Conservation (phyloP, 345 rosid species). For the Heritiera littoralis region DNA sequence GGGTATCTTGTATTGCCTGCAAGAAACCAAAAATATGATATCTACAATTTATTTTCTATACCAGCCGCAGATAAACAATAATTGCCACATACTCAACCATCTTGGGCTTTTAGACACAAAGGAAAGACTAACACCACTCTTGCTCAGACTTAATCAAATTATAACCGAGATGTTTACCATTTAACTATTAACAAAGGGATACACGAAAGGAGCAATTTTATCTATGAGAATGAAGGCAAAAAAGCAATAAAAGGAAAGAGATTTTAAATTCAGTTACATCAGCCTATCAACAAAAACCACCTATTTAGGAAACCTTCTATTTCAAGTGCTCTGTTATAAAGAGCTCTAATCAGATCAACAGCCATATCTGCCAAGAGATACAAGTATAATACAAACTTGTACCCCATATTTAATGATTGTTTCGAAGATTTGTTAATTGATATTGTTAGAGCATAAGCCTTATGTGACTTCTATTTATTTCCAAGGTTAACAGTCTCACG, state of each 20-base stretch:
- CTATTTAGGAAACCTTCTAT: not conserved
- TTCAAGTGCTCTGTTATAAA: not conserved
- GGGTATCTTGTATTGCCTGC: slow-evolving; percentile 78
- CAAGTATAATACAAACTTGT: not conserved
- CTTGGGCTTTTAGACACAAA: not conserved
- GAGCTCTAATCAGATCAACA: not conserved
- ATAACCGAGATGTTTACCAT: not conserved
- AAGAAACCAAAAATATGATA: slow-evolving; percentile 11
- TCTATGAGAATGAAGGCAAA: not conserved
- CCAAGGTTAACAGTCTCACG: not conserved
- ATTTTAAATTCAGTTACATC: not conserved
- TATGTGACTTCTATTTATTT: not conserved
- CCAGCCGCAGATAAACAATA: not conserved
- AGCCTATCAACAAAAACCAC: not conserved
- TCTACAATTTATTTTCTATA: not conserved
- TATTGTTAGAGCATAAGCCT: not conserved
- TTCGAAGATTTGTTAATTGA: not conserved
- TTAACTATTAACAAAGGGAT: not conserved
- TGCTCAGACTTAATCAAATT: not conserved
- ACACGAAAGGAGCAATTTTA: not conserved
- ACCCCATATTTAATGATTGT: not conserved
- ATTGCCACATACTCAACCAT: not conserved
- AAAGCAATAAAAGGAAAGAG: not conserved
- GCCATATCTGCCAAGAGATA: not conserved
- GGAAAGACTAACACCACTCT: not conserved